phyloP scores from a whole-genome alignment of 2,329 filamentous ascomycete species.

The Aurifilum marmelostoma region DNA sequence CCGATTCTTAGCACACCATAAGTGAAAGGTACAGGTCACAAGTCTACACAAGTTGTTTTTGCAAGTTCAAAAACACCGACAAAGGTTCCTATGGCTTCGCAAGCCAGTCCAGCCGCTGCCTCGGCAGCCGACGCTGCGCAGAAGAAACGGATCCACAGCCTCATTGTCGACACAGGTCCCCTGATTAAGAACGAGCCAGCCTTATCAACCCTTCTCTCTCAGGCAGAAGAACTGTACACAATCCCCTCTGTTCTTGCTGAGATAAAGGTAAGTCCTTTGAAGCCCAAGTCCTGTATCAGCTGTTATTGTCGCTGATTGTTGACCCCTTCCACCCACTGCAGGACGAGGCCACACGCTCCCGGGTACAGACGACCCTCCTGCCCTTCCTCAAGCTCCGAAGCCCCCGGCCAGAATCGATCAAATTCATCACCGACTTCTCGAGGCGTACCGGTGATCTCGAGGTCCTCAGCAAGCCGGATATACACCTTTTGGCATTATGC shows the following conservation, averaged over 20 bases:
- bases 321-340: conserved; percentile 56
- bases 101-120: background rate
- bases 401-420: conserved; percentile 76
- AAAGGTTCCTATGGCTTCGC: background rate
- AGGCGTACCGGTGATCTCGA: conserved; percentile 85
- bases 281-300: background rate
- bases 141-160: conserved; percentile 74
- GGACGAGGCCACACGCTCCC: conserved; percentile 77
- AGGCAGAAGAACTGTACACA: conserved; percentile 78
- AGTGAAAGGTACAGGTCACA: background rate
- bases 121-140: conserved; percentile 2
- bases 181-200: conserved; percentile 92
- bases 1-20: background rate
- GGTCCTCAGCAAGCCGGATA: conserved; percentile 85
- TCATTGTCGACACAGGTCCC: conserved; percentile 88
- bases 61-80: background rate
- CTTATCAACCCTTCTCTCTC: conserved; percentile 77
- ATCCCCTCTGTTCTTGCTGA: conserved; percentile 85
- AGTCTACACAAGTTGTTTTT: background rate
- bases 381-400: conserved; percentile 81
- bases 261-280: conserved; percentile 62
- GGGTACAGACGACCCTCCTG: conserved; percentile 81
- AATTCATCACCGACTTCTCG: conserved; percentile 82
- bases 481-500: conserved; percentile 84
- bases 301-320: background rate